Base-by-base conservation (phyloP, 176 grass and related monocot genomes). In the Aegilops umbellulata region DNA sequence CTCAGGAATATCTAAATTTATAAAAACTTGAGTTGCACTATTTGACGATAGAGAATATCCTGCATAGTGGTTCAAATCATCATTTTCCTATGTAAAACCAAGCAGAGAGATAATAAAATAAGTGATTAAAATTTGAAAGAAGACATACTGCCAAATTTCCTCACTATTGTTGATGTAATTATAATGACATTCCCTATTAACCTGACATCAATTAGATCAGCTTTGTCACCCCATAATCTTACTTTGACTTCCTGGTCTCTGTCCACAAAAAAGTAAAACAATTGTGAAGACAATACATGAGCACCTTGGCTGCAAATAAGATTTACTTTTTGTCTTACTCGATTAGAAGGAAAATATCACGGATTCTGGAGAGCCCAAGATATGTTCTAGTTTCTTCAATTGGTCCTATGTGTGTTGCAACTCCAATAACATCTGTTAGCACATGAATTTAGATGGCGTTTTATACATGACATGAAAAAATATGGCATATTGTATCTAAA, bases 31-130 rank as follows among this genome's bases (percentile, higher is more conserved):
- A 46, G 55, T 64, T 15, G 55, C 82, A 32, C 22, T 75, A 10
- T 36, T 74, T 31, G 82, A 84, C 16, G 36, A 84, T 29, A 63
- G 36, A 74, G 53, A 84, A 63, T 74, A 74, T 3, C 10, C 24
- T 84, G 32, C 6, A 60, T 55, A 68, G 30, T 67, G 64, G 64
- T 67, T 65, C 3, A 67, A 19, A 67, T 67, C 19, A 17, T 9
- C 25, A 63, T 77, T 46, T 27, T 75, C 19, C 4, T 19, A 4
- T 25, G 27, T 74, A 61, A 46, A 10, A 77, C 15, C 15, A 12
- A 32, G 17, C 4, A 77, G 4, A 38, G 4, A 15, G 7, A 41
- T 80, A 1, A 62, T 4, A 34, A 68, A 68, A 68, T 68, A 15
- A 34, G 29, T 31, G 3, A 35, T 8, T 31, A 22, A 35, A 36